These are phyloP conservation scores for Plantago ovata DNA, from an alignment of 257 asterid species.

Conservation along the genomic window DNA sequence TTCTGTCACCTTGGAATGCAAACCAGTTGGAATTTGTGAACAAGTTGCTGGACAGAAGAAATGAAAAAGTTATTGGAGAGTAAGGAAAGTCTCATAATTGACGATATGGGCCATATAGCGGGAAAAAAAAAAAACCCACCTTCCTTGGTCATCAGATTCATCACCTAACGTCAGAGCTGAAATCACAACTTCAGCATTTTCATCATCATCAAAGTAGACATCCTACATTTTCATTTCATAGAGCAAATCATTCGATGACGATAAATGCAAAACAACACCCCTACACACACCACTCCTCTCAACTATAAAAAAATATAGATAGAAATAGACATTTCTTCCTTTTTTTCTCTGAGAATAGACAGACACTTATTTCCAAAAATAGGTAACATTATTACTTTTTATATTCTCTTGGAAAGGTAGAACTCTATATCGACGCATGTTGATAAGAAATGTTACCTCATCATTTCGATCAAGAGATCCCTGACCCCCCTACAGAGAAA, in stretches of 20 bases:
- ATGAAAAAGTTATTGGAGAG: background rate
- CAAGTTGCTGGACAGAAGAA: slow-evolving; percentile 52
- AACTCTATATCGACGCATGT: too few species aligned
- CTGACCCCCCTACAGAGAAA: slow-evolving; percentile 60
- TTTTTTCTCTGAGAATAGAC: too few species aligned
- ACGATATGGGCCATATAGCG: background rate
- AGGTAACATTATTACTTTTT: background rate
- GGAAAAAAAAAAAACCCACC: slow-evolving; percentile 56
- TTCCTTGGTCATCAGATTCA: slow-evolving; percentile 95
- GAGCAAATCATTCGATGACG: slow-evolving; percentile 14
- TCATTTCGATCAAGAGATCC: slow-evolving; percentile 81
- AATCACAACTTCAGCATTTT: slow-evolving; percentile 95
- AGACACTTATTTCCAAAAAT: background rate
- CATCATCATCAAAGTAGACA: slow-evolving; percentile 92
- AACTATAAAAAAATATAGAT: slow-evolving; percentile 13
- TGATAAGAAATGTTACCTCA: slow-evolving; percentile 58
- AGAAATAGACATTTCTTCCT: background rate
- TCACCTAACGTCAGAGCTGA: slow-evolving; percentile 94
- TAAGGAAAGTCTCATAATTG: background rate
- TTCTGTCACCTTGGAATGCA: slow-evolving; percentile 85
- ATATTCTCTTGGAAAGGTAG: background rate
- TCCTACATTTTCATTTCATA: slow-evolving; percentile 49
- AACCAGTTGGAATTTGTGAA: slow-evolving; percentile 99
- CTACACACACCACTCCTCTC: background rate
- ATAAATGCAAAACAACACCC: slow-evolving; percentile 9